Evolutionary conservation across 2,329 filamentous ascomycete species (phyloP).

Genomic region (Fusarium begoniae): DNA sequence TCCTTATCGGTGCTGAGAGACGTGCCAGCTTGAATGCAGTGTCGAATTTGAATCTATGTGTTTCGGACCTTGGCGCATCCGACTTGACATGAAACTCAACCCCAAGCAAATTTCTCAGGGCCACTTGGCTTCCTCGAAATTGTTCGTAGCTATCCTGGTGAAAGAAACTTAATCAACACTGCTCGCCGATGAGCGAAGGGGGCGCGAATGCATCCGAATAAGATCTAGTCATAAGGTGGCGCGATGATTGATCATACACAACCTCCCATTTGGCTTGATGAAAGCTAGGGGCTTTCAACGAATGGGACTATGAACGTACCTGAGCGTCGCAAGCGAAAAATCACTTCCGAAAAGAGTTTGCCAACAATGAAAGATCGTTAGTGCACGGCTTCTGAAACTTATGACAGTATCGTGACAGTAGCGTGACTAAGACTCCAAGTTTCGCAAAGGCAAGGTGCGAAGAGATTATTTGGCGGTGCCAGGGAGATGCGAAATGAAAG

Average conservation of each 20-base stretch:
- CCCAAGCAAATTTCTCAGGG: not conserved
- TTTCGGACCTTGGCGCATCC: not conserved
- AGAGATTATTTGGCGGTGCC: not conserved
- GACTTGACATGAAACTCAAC: not conserved
- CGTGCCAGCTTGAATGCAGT: not conserved
- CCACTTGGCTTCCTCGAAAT: slow-evolving; percentile 13
- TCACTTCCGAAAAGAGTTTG: not conserved
- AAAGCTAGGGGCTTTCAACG: slow-evolving; percentile 3
- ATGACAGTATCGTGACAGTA: not conserved
- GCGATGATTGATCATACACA: slow-evolving; percentile 19
- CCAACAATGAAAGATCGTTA: not conserved
- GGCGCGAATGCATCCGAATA: slow-evolving; percentile 8
- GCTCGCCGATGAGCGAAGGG: not conserved
- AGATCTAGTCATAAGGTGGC: slow-evolving; percentile 16
- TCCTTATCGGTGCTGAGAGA: not conserved
- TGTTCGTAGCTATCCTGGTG: slow-evolving; percentile 1
- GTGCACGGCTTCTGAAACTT: not conserved
- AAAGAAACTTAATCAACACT: slow-evolving; percentile 25
- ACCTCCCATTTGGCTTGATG: slow-evolving; percentile 19
- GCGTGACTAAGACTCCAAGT: not conserved
- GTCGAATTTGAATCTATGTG: not conserved
- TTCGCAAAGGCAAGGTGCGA: slow-evolving; percentile 5
- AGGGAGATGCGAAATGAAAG: slow-evolving; percentile 31
- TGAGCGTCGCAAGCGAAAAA: slow-evolving; percentile 1
- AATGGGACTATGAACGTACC: slow-evolving; percentile 28